These are phyloP conservation scores for Cordia subcordata DNA, from an alignment of 257 asterid genomes.

Conservation along the genomic window DNA sequence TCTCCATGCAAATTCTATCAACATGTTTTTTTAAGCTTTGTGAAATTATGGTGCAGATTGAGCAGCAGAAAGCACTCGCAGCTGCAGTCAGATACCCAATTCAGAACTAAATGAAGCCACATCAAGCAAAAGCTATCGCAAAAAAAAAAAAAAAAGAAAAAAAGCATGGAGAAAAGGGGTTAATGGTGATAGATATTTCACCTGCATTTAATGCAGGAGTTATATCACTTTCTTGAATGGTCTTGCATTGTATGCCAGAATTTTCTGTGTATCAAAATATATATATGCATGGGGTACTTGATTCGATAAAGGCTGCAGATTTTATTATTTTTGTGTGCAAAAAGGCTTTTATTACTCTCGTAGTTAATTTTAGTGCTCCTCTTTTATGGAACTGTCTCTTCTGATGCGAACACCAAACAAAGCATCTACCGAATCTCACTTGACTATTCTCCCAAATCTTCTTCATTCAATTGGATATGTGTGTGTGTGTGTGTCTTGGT, in stretches of 20 bases:
- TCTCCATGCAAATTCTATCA: background rate
- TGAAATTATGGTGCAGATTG: conserved; percentile 44
- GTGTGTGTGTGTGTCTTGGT: background rate
- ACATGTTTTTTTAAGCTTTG: background rate
- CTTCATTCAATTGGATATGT: conserved; percentile 10
- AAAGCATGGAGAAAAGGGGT: conserved; percentile 10
- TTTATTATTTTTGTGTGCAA: too few relatives aligned
- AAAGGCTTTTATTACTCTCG: too few relatives aligned
- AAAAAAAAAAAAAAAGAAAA: too few relatives aligned
- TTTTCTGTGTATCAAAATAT: conserved; percentile 6
- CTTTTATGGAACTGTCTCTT: conserved; percentile 19
- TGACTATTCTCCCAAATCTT: conserved; percentile 9
- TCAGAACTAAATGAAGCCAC: too few relatives aligned
- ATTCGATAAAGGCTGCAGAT: conserved; percentile 14
- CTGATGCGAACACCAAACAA: conserved; percentile 8
- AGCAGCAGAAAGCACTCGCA: conserved; percentile 81
- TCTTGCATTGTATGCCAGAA: conserved; percentile 23
- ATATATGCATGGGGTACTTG: conserved; percentile 11
- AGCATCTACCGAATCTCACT: conserved; percentile 15
- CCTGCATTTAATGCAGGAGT: conserved; percentile 30
- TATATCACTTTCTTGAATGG: conserved; percentile 13
- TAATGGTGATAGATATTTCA: conserved; percentile 22
- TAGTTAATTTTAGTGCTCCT: background rate
- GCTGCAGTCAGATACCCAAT: conserved; percentile 69
- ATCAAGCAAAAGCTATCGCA: background rate